Base-by-base conservation (phyloP, 164 flowering plant species). In the Chloranthus sessilifolius region DNA sequence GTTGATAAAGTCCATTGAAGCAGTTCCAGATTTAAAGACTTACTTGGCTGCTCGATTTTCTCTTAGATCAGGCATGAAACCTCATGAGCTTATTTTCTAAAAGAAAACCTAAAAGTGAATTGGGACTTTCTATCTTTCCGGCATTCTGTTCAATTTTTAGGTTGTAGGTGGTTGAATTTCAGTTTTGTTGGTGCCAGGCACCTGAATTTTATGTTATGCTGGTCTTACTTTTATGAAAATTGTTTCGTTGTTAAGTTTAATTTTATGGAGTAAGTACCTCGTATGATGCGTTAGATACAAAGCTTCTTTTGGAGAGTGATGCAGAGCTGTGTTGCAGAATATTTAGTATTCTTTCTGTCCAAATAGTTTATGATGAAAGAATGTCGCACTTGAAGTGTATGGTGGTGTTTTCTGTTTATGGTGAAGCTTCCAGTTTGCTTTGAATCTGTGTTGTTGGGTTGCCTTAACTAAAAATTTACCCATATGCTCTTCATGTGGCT, bases 81-180 rank as follows among this genome's bases (percentile, higher is more conserved):
- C 94, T 26, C 94, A 81, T 63, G 84, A 79, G 65, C 84, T 81
- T 36, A 81, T 78, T 29, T 84, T 84, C 52, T 81, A 79, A 64
- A 46, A 24, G 42, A 19, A 16, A 50, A 4, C 2, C 28, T 23
- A 14, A 20, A 10, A 20, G n/a, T 1, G 20, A 25, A 20, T 25
- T 44, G 16, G 48, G 20, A 44, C 16, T 26, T 20, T 25, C 2
- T 44, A 10, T n/a, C n/a, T n/a, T 31, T 15, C 48, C 27, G 4
- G 20, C 12, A 44, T 44, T 14, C n/a, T n/a, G n/a, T n/a, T 26
- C 23, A 7, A 20, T 22, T 41, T 22, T 42, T 42, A 7, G 7
- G n/a, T 15, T 42, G 24, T 21, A n/a, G n/a, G n/a, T n/a, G n/a
- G n/a, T 25, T 25, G 31, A n/a, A 6, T 25, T 42, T 23, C 26